A percentile compares a stretch with the other conserved stretches of the same genome.
These are phyloP conservation scores for Irpex sp. DNA, from an alignment of 1,284 basidiomycete species.

Conservation along the genomic window DNA sequence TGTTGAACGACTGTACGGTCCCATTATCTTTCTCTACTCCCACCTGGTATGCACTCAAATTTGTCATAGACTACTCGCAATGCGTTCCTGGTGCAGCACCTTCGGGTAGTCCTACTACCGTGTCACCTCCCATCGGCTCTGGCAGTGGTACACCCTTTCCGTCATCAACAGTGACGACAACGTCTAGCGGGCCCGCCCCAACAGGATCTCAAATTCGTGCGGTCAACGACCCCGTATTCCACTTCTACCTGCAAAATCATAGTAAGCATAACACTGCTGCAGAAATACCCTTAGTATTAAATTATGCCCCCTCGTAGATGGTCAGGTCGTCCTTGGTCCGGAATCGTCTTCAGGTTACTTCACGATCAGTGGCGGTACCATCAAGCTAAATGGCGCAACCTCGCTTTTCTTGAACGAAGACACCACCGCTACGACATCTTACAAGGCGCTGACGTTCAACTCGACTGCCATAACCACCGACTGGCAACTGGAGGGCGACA, in stretches of 20 bases:
- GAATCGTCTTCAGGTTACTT: slow-evolving; percentile 49
- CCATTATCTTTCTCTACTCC: not conserved
- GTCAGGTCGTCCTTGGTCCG: slow-evolving; percentile 49
- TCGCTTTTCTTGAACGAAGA: slow-evolving; percentile 47
- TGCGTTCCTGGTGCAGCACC: slow-evolving; percentile 36
- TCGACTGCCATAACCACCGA: slow-evolving; percentile 45
- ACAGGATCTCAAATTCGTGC: slow-evolving; percentile 53
- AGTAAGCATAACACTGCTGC: slow-evolving; percentile 24
- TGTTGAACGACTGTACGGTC: slow-evolving; percentile 38
- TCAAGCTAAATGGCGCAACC: slow-evolving; percentile 40
- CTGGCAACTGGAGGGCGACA: slow-evolving; percentile 59
- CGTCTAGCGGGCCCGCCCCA: slow-evolving; percentile 39
- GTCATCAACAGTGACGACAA: slow-evolving; percentile 35
- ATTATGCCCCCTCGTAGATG: slow-evolving; percentile 28
- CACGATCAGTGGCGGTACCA: slow-evolving; percentile 41
- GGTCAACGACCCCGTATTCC: slow-evolving; percentile 50
- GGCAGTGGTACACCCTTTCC: slow-evolving; percentile 9
- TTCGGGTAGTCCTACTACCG: slow-evolving; percentile 18
- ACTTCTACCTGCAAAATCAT: slow-evolving; percentile 53
- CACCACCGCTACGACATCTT: slow-evolving; percentile 40
- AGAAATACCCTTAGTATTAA: not conserved
- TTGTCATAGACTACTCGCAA: slow-evolving; percentile 44
- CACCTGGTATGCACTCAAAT: slow-evolving; percentile 6
- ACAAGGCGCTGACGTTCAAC: slow-evolving; percentile 46
- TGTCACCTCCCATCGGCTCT: slow-evolving; percentile 31